Evolutionary conservation across 1,284 basidiomycete species (phyloP), one percentile per base, ranked within the genome.

Genomic region (Pyrrhoderma lamaoense): DNA sequence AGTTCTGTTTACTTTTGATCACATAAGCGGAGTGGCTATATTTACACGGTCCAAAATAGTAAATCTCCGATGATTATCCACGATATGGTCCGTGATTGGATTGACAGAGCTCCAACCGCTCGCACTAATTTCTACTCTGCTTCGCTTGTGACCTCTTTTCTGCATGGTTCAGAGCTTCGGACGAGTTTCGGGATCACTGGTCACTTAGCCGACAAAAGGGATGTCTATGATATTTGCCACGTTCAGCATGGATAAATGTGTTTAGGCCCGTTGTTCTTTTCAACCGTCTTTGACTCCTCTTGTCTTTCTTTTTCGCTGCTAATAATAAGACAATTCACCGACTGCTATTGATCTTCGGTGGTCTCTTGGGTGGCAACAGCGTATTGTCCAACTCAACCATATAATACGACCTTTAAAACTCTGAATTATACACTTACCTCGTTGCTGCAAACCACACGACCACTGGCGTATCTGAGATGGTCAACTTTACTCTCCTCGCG

Each of bases 401-500:
- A 31, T 31, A 31, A 5, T 5, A 31, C 5, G 27, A 11, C 11
- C 7, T n/a, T 11, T 11, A 31, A 5, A 31, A 11, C 7, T 31
- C 27, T 31, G 5, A 5, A 5, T 31, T 31, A 11, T 5, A 31
- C 27, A 31, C 5, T 31, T 31, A 31, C 27, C 11, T n/a, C 38
- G n/a, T 14, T 8, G n/a, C 21, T 14, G 21, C 7, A 16, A 40
- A 5, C 38, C 5, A 5, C 5, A 40, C 38, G 8, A 40, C 5
- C n/a, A 40, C 42, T 7, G n/a, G n/a, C n/a, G n/a, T n/a, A n/a
- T n/a, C 16, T 9, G 42, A 42, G 47, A 80, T 80, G 77, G 77
- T 80, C 58, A 69, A 75, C 52, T 76, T 79, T 62, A 79, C 71
- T 9, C 79, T 83, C 50, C 68, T 82, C 40, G 79, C 79, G 22